Evolutionary conservation across 2,329 filamentous ascomycete genomes (phyloP), one percentile per base, ranked within the genome.

Genomic region (Scopulariopsis brevicaulis): DNA sequence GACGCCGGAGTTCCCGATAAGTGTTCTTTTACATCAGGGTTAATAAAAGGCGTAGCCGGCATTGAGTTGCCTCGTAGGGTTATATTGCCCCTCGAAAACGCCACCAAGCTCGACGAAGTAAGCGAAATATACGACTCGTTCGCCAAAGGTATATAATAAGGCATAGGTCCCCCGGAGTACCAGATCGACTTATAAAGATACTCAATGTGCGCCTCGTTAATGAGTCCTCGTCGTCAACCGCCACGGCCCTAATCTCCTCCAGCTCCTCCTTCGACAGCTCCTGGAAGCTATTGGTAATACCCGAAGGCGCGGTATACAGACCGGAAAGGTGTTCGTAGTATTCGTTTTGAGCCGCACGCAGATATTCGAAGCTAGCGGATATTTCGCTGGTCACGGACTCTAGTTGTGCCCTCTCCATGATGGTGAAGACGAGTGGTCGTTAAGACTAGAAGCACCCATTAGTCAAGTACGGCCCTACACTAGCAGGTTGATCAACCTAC

Each of bases 401-500:
- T 4, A 62, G 61, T 14, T 61, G 59, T 15, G 63, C 64, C 10
- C 54, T 62, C 0, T 64, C 65, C 62, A 65, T 65, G 48, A 67
- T 66, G 60, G 63, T 65, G 59, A 65, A 67, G 24, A 67, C 63
- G 62, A 65, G 60, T 67, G 65, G 35, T 66, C 65, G 54, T 64
- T 65, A 14, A 67, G 61, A 35, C 64, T 65, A 24, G n/a, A 4
- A 48, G 10, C 43, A 20, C 10, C 43, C 20, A 11, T 48, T 48
- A 48, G 20, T 35, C 40, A 43, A 43, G 10, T n/a, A 5, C 11
- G 18, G 4, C 40, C 18, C 10, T 15, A 18, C 1, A 24, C 6
- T 18, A 8, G 24, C 22, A n/a, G n/a, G 34, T 37, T n/a, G 14
- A n/a, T 22, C 50, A 14, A 56, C 62, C 37, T 60, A 64, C 63